phyloP scores from a whole-genome alignment of 441 rosid genomes.

The Gossypium aridum region DNA sequence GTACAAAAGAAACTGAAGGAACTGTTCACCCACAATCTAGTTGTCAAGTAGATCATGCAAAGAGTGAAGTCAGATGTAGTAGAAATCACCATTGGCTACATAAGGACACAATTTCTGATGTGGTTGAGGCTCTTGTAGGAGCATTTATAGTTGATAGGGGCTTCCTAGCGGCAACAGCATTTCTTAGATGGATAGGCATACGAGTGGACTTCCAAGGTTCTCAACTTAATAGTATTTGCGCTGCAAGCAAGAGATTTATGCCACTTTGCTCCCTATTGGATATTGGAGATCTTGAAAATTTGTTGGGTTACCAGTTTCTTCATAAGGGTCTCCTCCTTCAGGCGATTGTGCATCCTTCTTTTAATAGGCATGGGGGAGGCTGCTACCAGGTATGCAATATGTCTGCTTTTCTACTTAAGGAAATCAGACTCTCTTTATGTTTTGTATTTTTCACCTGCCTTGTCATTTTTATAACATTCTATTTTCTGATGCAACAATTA shows the following conservation, averaged over 20 bases:
- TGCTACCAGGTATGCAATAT: conserved; percentile 74
- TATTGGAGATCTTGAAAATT: conserved; percentile 43
- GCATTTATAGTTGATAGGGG: conserved; percentile 90
- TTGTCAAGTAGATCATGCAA: conserved; percentile 25
- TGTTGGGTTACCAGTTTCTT: conserved; percentile 48
- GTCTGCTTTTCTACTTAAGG: conserved; percentile 5
- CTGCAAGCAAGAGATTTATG: conserved; percentile 51
- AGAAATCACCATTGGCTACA: conserved; percentile 80
- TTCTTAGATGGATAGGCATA: conserved; percentile 91
- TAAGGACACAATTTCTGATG: conserved; percentile 89
- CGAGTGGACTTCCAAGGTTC: conserved; percentile 53
- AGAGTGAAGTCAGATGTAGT: conserved; percentile 63
- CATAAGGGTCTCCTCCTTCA: conserved; percentile 82
- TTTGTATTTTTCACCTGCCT: not conserved
- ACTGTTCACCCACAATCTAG: conserved; percentile 37
- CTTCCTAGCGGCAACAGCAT: conserved; percentile 70
- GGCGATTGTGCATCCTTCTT: conserved; percentile 93
- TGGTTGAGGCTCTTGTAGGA: conserved; percentile 91
- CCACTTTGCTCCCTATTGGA: conserved; percentile 43
- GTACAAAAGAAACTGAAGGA: conserved; percentile 41
- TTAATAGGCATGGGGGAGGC: conserved; percentile 81
- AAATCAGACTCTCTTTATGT: not conserved
- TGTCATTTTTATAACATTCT: conserved; percentile 6
- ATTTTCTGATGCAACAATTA: conserved; percentile 18
- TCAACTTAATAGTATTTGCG: conserved; percentile 50